phyloP scores from a whole-genome alignment of 352 stramenopile species.

The Halophytophthora batemanensis region DNA sequence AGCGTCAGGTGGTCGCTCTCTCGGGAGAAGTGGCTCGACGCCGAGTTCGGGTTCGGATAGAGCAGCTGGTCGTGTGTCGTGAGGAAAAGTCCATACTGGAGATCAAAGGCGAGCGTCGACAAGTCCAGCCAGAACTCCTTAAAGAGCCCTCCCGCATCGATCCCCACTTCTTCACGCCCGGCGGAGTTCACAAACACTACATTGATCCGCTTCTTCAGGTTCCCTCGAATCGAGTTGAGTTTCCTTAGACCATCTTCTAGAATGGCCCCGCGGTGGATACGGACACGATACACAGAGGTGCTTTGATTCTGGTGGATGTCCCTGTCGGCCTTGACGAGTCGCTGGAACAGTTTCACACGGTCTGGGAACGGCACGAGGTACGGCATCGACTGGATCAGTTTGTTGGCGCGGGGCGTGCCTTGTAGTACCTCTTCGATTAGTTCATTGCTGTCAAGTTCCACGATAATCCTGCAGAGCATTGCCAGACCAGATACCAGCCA shows the following conservation, averaged over 20 bases:
- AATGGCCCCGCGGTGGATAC: constrained; percentile 65
- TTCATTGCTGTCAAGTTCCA: constrained; percentile 49
- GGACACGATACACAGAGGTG: constrained; percentile 48
- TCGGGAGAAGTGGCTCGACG: no score
- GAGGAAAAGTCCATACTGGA: constrained; percentile 80
- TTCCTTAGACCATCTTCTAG: constrained; percentile 87
- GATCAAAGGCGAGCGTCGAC: constrained; percentile 88
- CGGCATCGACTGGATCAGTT: constrained; percentile 70
- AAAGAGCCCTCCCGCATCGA: constrained; percentile 97
- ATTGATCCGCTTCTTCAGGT: constrained; percentile 90
- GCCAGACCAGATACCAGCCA: no score
- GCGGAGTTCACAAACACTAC: constrained; percentile 93
- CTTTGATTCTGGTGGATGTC: constrained; percentile 43
- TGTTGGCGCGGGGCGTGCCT: constrained; percentile 50
- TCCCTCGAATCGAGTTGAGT: constrained; percentile 79
- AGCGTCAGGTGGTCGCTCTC: no score
- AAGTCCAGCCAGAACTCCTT: constrained; percentile 96
- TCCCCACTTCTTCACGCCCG: constrained; percentile 92
- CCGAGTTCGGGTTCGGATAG: constrained; percentile 97
- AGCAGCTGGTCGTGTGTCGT: constrained; percentile 80
- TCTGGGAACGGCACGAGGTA: constrained; percentile 70
- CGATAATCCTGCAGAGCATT: constrained; percentile 37
- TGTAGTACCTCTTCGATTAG: constrained; percentile 56
- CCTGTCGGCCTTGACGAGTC: constrained; percentile 54
- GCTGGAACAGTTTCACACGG: constrained; percentile 68